phyloP scores from a whole-genome alignment of 805 yeast species.

The Pichia nakasei region DNA sequence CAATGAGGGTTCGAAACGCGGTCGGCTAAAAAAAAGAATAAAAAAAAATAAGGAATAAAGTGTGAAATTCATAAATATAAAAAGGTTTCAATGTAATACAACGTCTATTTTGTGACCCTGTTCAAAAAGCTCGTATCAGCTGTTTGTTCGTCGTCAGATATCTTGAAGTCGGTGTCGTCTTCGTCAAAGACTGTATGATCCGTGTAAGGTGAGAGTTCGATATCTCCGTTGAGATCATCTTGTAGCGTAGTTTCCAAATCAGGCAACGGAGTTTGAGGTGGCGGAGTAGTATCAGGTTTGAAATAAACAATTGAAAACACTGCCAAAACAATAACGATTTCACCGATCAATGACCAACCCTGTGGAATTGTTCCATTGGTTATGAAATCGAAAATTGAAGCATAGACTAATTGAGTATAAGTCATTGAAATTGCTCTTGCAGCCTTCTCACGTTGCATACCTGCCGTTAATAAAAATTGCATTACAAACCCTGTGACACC shows the following conservation, averaged over 20 bases:
- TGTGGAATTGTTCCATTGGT: conserved; percentile 72
- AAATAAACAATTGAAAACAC: conserved; percentile 52
- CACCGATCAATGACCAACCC: conserved; percentile 59
- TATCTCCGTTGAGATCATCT: background rate
- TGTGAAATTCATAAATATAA: too few relatives aligned
- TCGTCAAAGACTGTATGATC: background rate
- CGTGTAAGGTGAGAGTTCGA: background rate
- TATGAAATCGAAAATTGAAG: conserved; percentile 62
- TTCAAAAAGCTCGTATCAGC: too few relatives aligned
- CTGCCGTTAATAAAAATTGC: conserved; percentile 74
- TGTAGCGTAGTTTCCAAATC: conserved; percentile 3
- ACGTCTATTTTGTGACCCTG: too few relatives aligned
- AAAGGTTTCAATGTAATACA: too few relatives aligned
- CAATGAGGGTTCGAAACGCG: too few relatives aligned
- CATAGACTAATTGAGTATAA: conserved; percentile 72
- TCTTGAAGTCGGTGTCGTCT: background rate
- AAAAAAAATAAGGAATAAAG: too few relatives aligned
- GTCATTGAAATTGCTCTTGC: conserved; percentile 66
- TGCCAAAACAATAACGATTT: conserved; percentile 53
- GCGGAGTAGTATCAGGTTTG: conserved; percentile 22
- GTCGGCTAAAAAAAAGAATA: too few relatives aligned
- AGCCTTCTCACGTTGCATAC: conserved; percentile 75
- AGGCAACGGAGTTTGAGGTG: background rate
- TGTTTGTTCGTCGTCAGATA: background rate
- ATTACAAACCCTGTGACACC: conserved; percentile 76